phyloP scores from a whole-genome alignment of 1,284 basidiomycete species.

The Coniophora puteana region DNA sequence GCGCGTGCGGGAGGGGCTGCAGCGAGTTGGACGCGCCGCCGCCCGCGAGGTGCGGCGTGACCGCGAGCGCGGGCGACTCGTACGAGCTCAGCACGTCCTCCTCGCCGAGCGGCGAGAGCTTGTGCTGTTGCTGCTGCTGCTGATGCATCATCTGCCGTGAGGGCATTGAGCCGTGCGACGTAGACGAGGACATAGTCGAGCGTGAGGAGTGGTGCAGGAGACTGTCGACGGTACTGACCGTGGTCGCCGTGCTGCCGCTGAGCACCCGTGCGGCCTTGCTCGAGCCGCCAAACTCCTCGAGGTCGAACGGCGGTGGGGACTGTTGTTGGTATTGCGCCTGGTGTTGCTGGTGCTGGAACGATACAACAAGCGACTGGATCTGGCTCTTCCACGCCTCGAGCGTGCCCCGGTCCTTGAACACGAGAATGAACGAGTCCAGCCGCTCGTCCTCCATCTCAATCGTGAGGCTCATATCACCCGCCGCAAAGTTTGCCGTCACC shows the following conservation, averaged over 20 bases:
- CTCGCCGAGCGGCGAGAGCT: slow-evolving; percentile 65
- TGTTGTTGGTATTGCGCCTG: too few relatives aligned
- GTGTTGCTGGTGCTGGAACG: slow-evolving; percentile 47
- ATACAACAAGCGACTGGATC: slow-evolving; percentile 70
- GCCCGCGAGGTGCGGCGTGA: slow-evolving; percentile 72
- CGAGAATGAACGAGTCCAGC: slow-evolving; percentile 90
- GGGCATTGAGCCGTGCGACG: slow-evolving; percentile 56
- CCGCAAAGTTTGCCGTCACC: slow-evolving; percentile 74
- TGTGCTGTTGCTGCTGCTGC: slow-evolving; percentile 35
- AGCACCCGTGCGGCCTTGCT: slow-evolving; percentile 74
- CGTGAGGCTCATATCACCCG: slow-evolving; percentile 83
- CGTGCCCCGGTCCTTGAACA: slow-evolving; percentile 88
- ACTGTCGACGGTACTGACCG: slow-evolving; percentile 67
- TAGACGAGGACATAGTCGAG: slow-evolving; percentile 66
- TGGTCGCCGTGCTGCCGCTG: slow-evolving; percentile 69
- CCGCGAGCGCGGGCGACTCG: slow-evolving; percentile 50
- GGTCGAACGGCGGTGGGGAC: slow-evolving; percentile 33
- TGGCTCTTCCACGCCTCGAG: slow-evolving; percentile 85
- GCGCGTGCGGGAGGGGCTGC: slow-evolving; percentile 77
- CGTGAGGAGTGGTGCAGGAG: slow-evolving; percentile 62
- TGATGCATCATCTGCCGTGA: slow-evolving; percentile 31
- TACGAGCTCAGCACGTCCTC: slow-evolving; percentile 62
- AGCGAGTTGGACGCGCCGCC: slow-evolving; percentile 78
- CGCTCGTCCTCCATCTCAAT: slow-evolving; percentile 95
- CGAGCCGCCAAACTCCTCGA: slow-evolving; percentile 75